Conservation (phyloP, 257 asterid species). For the Lithospermum erythrorhizon region DNA sequence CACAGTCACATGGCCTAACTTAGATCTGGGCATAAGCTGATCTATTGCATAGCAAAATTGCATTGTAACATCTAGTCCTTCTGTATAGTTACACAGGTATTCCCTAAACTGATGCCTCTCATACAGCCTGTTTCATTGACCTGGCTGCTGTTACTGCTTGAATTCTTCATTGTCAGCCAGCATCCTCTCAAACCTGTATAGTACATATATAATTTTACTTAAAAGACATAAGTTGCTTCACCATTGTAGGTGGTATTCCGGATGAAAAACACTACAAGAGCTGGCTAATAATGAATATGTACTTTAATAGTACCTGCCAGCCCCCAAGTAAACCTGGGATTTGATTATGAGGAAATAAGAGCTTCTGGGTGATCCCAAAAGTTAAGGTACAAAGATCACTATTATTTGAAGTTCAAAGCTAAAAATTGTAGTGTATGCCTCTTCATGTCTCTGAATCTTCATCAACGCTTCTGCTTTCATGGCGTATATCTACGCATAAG, state of each 20-base stretch:
- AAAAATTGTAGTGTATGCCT: conserved; percentile 30
- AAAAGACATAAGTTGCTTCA: no score
- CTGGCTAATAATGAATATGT: neutral
- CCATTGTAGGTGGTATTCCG: no score
- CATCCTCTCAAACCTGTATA: conserved; percentile 58
- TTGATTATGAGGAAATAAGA: conserved; percentile 25
- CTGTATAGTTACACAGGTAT: conserved; percentile 27
- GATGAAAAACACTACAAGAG: no score
- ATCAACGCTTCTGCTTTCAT: conserved; percentile 55
- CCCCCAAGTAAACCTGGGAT: conserved; percentile 37
- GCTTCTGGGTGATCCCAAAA: conserved; percentile 30
- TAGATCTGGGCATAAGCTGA: conserved; percentile 48
- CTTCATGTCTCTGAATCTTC: conserved; percentile 42
- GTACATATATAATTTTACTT: neutral
- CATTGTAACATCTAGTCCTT: conserved; percentile 47
- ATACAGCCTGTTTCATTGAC: conserved; percentile 33
- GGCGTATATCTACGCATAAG: conserved; percentile 27
- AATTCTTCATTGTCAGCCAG: conserved; percentile 27
- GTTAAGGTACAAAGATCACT: conserved; percentile 14
- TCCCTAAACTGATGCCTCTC: conserved; percentile 34
- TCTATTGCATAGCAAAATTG: conserved; percentile 47
- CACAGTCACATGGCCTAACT: conserved; percentile 39
- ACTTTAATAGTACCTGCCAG: conserved; percentile 40
- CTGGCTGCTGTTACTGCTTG: conserved; percentile 26
- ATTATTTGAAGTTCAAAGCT: conserved; percentile 13